Evolutionary conservation across 495 filamentous ascomycete genomes (phyloP), one percentile per base, ranked within the genome.

Genomic region (Aspergillus mulundensis): DNA sequence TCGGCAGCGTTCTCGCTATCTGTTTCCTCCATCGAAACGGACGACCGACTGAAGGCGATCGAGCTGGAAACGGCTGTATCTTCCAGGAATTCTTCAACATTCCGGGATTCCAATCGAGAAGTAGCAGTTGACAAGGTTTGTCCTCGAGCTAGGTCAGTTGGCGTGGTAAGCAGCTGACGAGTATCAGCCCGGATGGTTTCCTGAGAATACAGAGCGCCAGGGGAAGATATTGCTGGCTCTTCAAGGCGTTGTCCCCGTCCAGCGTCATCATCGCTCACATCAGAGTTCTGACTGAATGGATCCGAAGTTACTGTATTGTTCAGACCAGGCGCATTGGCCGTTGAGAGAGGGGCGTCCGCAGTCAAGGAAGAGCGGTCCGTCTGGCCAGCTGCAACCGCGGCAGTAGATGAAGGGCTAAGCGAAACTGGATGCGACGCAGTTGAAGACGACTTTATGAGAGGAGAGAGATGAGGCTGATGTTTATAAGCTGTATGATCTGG

Each of bases 1-100:
- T 84, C 80, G 25, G 72, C 76, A 24, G 66, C 72, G 61, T 74
- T 80, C 43, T 69, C 76, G 39, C 70, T 73, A 49, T 81, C 75
- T 40, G 60, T 57, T 36, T 36, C 56, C 20, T 58, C 50, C 38
- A 39, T 18, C n/a, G 56, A 53, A 46, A 43, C 53, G 15, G 40
- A 56, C 12, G 50, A 60, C 24, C 28, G 56, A 10, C 36, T 43
- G 11, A 51, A 58, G 20, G 46, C 54, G 34, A 43, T 45, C 1
- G 56, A 57, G 34, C 46, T 46, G 3, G 36, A 41, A 8, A 40
- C 23, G n/a, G 44, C 20, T 5, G 51, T 24, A 16, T 34, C 55
- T 41, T 53, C 53, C 30, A 25, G 32, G 2, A 50, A 25, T 6
- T 8, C 32, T 38, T 14, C 52, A 30, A n/a, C 30, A 14, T 42